These are phyloP conservation scores for Crithidia expoeki DNA, from an alignment of 208 protist genomes.

Conservation along the genomic window DNA sequence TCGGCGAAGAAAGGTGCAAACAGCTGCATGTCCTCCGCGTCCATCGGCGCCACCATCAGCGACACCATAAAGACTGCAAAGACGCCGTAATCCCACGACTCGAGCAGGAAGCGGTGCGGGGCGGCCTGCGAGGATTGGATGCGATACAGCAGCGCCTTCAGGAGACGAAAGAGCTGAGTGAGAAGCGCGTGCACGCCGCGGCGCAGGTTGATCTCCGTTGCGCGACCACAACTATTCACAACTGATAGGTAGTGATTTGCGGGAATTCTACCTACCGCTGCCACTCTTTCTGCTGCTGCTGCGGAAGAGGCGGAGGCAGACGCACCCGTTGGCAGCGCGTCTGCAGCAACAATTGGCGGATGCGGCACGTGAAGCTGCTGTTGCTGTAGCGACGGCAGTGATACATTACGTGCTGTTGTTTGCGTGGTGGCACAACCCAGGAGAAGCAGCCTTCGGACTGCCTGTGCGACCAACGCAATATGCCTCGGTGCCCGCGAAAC, in stretches of 20 bases:
- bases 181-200: slow-evolving; percentile 49
- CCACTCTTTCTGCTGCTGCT: not conserved
- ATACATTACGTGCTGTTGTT: not conserved
- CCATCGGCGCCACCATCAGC: slow-evolving; percentile 57
- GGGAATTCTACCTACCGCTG: not conserved
- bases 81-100: slow-evolving; percentile 63
- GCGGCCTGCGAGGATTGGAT: slow-evolving; percentile 30
- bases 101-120: slow-evolving; percentile 62
- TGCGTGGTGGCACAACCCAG: slow-evolving; percentile 14
- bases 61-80: slow-evolving; percentile 62
- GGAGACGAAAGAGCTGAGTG: slow-evolving; percentile 41
- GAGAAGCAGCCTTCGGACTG: slow-evolving; percentile 19
- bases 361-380: not conserved
- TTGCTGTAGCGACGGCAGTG: not conserved
- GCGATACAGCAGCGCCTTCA: slow-evolving; percentile 45
- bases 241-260: slow-evolving; percentile 47
- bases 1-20: slow-evolving; percentile 42
- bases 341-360: not conserved
- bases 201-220: slow-evolving; percentile 51
- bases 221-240: slow-evolving; percentile 58
- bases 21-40: slow-evolving; percentile 50
- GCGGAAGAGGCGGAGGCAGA: not conserved
- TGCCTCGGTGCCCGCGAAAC: slow-evolving; percentile 31
- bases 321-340: not conserved
- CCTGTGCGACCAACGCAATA: slow-evolving; percentile 26